Conservation (phyloP, 768 basidiomycete species). For the Kwoniella europaea region DNA sequence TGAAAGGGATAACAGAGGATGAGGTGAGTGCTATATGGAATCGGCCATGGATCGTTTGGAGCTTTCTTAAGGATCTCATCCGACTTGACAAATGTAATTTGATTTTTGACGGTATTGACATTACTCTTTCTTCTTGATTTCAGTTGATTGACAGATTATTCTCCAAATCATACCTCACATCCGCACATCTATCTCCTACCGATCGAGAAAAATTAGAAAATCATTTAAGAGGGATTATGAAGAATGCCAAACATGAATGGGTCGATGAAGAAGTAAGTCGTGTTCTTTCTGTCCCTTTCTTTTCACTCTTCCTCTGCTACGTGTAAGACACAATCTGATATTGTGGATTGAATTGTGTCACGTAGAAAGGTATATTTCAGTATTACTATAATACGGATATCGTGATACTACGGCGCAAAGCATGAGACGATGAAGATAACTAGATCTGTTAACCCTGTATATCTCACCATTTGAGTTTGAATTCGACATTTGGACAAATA, state of each 20-base stretch:
- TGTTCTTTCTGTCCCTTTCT: neutral
- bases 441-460: neutral
- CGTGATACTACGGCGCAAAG: slow-evolving; percentile 26
- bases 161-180: slow-evolving; percentile 84
- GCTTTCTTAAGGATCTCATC: too few species aligned
- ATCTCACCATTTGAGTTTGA: too few species aligned
- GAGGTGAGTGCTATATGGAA: slow-evolving; percentile 34
- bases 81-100: too few species aligned
- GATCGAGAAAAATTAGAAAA: slow-evolving; percentile 61
- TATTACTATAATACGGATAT: slow-evolving; percentile 73
- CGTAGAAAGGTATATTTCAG: slow-evolving; percentile 70
- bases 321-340: neutral
- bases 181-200: slow-evolving; percentile 68
- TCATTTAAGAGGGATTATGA: slow-evolving; percentile 66
- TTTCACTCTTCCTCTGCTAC: neutral
- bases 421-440: neutral
- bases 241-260: slow-evolving; percentile 69
- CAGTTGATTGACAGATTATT: slow-evolving; percentile 67
- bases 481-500: too few species aligned
- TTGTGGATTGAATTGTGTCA: neutral
- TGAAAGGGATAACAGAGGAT: slow-evolving; percentile 65
- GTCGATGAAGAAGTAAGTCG: slow-evolving; percentile 66
- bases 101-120: too few species aligned
- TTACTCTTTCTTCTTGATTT: too few species aligned
- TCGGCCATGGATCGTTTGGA: too few species aligned